Conservation (phyloP, 768 basidiomycete species). For the Phlebiopsis gigantea region DNA sequence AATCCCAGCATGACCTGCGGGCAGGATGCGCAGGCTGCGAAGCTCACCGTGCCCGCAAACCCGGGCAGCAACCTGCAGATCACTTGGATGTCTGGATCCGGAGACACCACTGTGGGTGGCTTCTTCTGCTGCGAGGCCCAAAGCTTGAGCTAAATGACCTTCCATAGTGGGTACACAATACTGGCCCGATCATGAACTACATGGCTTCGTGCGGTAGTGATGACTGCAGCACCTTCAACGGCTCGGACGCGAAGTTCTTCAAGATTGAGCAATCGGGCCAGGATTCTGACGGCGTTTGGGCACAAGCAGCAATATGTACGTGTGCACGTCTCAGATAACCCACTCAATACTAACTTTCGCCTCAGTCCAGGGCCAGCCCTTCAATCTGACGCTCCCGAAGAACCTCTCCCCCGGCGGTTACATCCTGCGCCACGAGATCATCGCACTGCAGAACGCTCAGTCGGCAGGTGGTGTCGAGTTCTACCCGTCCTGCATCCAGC, state of each 20-base stretch:
- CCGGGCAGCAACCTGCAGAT: slow-evolving; percentile 53
- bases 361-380: slow-evolving; percentile 21
- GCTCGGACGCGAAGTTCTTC: slow-evolving; percentile 61
- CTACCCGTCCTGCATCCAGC: slow-evolving; percentile 67
- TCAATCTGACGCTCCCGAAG: slow-evolving; percentile 28
- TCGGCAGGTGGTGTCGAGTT: slow-evolving; percentile 65
- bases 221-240: slow-evolving; percentile 54
- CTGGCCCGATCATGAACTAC: slow-evolving; percentile 66
- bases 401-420: slow-evolving; percentile 66
- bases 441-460: slow-evolving; percentile 64
- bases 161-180: slow-evolving; percentile 3
- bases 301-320: slow-evolving; percentile 38
- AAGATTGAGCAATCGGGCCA: slow-evolving; percentile 35
- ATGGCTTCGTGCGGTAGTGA: slow-evolving; percentile 52
- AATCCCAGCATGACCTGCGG: slow-evolving; percentile 60
- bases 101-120: slow-evolving; percentile 25
- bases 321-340: too few relatives aligned
- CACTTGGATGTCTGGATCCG: slow-evolving; percentile 45
- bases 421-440: slow-evolving; percentile 75
- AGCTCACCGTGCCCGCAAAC: slow-evolving; percentile 45
- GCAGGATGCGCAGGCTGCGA: slow-evolving; percentile 40
- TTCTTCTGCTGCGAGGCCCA: slow-evolving; percentile 8
- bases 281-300: slow-evolving; percentile 32
- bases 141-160: background rate
- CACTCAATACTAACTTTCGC: background rate